Conservation (phyloP, 257 asterid species). For the Fraxinus americana region DNA sequence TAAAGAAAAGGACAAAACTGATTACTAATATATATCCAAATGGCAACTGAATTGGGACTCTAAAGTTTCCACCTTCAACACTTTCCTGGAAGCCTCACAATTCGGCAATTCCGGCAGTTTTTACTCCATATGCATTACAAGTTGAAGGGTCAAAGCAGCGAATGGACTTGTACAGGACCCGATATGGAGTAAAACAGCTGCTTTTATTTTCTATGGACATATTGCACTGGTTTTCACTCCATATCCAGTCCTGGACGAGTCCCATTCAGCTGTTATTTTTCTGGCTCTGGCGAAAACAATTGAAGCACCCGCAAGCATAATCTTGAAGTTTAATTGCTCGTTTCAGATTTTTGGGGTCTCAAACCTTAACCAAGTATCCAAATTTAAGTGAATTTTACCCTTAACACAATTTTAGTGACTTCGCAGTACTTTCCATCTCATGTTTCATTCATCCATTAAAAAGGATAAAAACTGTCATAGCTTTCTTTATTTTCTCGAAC, state of each 20-base stretch:
- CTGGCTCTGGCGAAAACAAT: not conserved
- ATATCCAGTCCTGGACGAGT: conserved; percentile 38
- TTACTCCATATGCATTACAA: not conserved
- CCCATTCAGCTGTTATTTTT: not conserved
- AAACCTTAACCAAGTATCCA: not conserved
- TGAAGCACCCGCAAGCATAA: not conserved
- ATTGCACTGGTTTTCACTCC: conserved; percentile 20
- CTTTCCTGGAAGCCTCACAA: not conserved
- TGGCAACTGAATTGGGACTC: too few species aligned
- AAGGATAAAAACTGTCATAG: too few species aligned
- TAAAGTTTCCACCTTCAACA: too few species aligned
- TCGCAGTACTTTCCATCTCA: too few species aligned
- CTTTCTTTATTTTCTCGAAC: too few species aligned
- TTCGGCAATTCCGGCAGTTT: not conserved
- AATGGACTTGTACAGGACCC: conserved; percentile 25
- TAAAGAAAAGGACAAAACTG: too few species aligned
- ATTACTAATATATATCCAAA: too few species aligned
- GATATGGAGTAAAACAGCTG: conserved; percentile 15
- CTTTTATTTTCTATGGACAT: not conserved
- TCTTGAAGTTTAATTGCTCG: not conserved
- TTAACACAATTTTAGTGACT: too few species aligned
- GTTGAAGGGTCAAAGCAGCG: not conserved
- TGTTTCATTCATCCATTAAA: too few species aligned
- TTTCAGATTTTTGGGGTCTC: not conserved
- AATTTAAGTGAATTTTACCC: too few species aligned